phyloP scores from a whole-genome alignment of 1,284 basidiomycete species.

The Baeospora myosura region DNA sequence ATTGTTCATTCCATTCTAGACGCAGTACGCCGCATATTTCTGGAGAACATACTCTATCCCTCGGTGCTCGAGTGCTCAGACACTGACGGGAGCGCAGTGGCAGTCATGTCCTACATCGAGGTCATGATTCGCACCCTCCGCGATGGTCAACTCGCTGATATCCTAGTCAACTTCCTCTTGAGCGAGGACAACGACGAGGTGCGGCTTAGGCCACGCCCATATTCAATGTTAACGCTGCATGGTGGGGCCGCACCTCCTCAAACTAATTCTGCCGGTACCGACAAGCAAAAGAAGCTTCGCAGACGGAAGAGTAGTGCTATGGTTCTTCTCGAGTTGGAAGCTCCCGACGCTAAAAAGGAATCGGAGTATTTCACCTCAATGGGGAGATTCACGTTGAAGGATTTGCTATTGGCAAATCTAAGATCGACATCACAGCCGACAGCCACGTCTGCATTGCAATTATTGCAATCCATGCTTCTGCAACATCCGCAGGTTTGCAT shows the following conservation, averaged over 20 bases:
- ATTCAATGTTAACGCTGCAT: conserved; percentile 41
- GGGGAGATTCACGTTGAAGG: conserved; percentile 85
- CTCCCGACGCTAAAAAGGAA: conserved; percentile 55
- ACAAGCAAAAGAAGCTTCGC: conserved; percentile 36
- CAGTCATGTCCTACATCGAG: conserved; percentile 95
- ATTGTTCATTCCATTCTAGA: conserved; percentile 79
- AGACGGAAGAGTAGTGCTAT: conserved; percentile 80
- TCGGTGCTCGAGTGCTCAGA: conserved; percentile 92
- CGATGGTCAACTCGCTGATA: conserved; percentile 59
- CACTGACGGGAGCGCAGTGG: conserved; percentile 87
- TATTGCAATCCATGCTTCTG: conserved; percentile 69
- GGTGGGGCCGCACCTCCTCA: conserved; percentile 26
- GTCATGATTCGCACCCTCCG: conserved; percentile 76
- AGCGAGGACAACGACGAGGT: conserved; percentile 76
- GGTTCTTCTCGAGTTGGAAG: conserved; percentile 77
- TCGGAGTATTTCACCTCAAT: conserved; percentile 81
- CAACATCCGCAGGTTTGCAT: conserved; percentile 64
- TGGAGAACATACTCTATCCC: conserved; percentile 91
- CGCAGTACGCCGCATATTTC: conserved; percentile 78
- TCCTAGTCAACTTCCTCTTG: conserved; percentile 74
- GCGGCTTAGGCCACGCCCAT: conserved; percentile 36
- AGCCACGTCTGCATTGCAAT: conserved; percentile 68
- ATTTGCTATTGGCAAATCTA: conserved; percentile 76
- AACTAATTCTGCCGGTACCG: conserved; percentile 20
- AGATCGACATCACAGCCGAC: conserved; percentile 59